Evolutionary conservation across 2,329 filamentous ascomycete genomes (phyloP).

Genomic region (Verticillium albo-atrum): DNA sequence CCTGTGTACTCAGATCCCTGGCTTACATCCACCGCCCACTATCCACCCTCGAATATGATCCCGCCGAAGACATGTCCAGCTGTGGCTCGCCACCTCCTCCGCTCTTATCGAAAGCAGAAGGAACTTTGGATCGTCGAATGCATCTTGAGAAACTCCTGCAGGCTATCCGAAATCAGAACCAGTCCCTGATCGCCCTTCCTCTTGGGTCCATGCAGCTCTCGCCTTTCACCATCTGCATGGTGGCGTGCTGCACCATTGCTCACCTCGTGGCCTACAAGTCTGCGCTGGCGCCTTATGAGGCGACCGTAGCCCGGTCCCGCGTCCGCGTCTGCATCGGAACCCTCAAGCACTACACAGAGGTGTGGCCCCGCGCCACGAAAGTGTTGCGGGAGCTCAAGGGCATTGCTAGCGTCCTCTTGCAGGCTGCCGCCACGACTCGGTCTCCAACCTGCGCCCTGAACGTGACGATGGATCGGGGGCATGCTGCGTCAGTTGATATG

Average conservation of each 20-base stretch:
- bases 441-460: too few relatives aligned
- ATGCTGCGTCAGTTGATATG: too few relatives aligned
- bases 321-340: neutral
- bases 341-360: neutral
- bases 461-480: too few relatives aligned
- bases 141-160: slow-evolving; percentile 21
- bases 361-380: neutral
- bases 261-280: slow-evolving; percentile 1
- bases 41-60: slow-evolving; percentile 31
- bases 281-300: neutral
- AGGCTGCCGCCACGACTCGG: neutral
- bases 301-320: neutral
- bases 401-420: neutral
- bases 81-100: slow-evolving; percentile 22
- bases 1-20: neutral
- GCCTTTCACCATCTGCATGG: slow-evolving; percentile 36
- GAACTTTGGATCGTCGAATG: neutral
- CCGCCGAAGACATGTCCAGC: slow-evolving; percentile 31
- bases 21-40: slow-evolving; percentile 31
- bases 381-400: neutral
- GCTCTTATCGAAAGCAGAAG: neutral
- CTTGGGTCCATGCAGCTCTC: slow-evolving; percentile 26
- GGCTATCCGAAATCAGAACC: neutral
- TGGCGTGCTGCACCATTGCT: slow-evolving; percentile 10
- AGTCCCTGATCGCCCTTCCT: slow-evolving; percentile 22